Conservation (phyloP, 306 rosid genomes). For the Castanopsis chinensis region DNA sequence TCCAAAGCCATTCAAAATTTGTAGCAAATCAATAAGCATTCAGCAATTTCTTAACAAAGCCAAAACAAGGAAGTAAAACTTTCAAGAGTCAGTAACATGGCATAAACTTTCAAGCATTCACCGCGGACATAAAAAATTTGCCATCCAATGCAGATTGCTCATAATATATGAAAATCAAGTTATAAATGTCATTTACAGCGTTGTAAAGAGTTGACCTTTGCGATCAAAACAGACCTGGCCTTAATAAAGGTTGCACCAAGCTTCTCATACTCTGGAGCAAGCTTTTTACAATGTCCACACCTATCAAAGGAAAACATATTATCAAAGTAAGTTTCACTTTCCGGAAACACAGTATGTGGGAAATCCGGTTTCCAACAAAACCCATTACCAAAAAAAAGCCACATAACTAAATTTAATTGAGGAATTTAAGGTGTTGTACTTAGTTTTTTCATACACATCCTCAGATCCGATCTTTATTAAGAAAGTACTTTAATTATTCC, state of each 20-base stretch:
- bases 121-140: not conserved
- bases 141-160: not conserved
- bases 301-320: slow-evolving; percentile 30
- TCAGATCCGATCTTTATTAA: not conserved
- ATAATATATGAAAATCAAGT: not conserved
- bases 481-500: not conserved
- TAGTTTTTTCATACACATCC: not conserved
- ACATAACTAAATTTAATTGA: too few relatives aligned
- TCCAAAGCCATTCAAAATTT: too few relatives aligned
- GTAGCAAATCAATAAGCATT: not conserved
- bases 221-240: slow-evolving; percentile 76
- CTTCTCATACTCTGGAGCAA: slow-evolving; percentile 94
- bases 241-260: slow-evolving; percentile 85
- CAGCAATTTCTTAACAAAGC: not conserved
- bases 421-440: too few relatives aligned
- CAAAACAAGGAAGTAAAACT: not conserved
- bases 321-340: not conserved
- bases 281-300: slow-evolving; percentile 99
- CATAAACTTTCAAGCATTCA: not conserved
- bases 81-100: not conserved
- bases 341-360: not conserved
- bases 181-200: not conserved
- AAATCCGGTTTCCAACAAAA: not conserved
- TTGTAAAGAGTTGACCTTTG: slow-evolving; percentile 55
- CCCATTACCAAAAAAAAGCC: not conserved